Evolutionary conservation across 2,329 filamentous ascomycete genomes (phyloP).

Genomic region (Colletotrichum neosansevieriae): DNA sequence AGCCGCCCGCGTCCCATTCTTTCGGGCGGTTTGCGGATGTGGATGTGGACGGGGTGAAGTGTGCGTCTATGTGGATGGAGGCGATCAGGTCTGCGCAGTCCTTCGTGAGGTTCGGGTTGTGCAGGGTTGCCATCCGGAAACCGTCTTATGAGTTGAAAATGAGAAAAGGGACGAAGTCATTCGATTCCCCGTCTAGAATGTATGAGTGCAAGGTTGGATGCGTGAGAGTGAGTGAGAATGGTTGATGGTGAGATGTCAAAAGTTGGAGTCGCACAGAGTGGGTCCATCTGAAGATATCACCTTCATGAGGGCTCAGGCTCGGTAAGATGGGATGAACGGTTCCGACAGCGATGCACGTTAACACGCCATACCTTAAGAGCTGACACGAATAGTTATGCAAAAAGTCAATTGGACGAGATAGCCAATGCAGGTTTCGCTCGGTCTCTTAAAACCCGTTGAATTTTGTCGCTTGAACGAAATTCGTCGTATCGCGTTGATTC

Average conservation of each 20-base stretch:
- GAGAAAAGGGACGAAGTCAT: too few species aligned
- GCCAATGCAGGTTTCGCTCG: background rate
- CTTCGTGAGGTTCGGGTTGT: conserved; percentile 10
- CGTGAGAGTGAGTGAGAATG: background rate
- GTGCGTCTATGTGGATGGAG: conserved; percentile 13
- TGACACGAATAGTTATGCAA: background rate
- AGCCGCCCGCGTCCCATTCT: background rate
- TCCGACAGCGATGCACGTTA: background rate
- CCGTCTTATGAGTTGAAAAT: background rate
- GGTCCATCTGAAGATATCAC: conserved; percentile 26
- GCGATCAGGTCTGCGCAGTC: conserved; percentile 16
- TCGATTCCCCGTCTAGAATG: too few species aligned
- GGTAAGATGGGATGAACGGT: conserved; percentile 22
- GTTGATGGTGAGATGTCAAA: background rate
- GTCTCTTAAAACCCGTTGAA: background rate
- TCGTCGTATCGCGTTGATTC: conserved; percentile 33
- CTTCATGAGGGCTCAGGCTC: background rate
- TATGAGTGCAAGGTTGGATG: too few species aligned
- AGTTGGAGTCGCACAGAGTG: conserved; percentile 22
- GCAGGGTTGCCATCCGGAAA: conserved; percentile 10
- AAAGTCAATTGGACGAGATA: background rate
- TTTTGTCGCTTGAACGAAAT: background rate
- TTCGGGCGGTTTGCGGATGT: background rate
- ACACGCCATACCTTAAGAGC: background rate
- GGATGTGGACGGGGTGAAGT: background rate